phyloP scores from a whole-genome alignment of 1,284 basidiomycete genomes.

The Singerocomus rubriflavus region DNA sequence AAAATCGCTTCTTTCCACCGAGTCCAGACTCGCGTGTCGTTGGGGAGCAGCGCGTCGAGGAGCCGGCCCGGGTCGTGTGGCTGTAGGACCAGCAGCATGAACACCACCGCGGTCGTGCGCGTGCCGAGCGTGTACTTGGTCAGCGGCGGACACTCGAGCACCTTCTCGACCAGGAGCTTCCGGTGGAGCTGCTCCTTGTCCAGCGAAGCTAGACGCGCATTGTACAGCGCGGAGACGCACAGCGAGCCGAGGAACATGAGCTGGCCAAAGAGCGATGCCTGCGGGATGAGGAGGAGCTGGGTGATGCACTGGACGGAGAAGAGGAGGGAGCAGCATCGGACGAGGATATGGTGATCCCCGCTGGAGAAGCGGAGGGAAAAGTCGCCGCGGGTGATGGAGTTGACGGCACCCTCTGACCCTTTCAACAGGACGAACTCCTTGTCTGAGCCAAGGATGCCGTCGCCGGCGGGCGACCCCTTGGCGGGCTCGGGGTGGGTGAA shows the following conservation, averaged over 20 bases:
- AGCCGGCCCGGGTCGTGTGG: conserved; percentile 15
- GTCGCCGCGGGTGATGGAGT: conserved; percentile 28
- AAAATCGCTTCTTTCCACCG: conserved; percentile 21
- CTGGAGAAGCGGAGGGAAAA: conserved; percentile 27
- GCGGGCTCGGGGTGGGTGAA: conserved; percentile 24
- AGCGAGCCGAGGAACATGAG: conserved; percentile 28
- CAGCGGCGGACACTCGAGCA: conserved; percentile 15
- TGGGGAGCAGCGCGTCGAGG: conserved; percentile 25
- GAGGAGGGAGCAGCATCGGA: conserved; percentile 25
- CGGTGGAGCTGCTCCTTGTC: conserved; percentile 23
- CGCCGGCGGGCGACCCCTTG: conserved; percentile 23
- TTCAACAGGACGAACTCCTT: conserved; percentile 20
- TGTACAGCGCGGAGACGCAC: conserved; percentile 26
- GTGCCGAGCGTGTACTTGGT: conserved; percentile 26
- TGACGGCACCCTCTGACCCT: conserved; percentile 29
- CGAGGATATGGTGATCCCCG: conserved; percentile 13
- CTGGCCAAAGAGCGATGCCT: conserved; percentile 28
- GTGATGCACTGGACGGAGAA: conserved; percentile 22
- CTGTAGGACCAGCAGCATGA: conserved; percentile 22
- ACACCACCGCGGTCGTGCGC: conserved; percentile 27
- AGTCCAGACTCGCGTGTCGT: conserved; percentile 28
- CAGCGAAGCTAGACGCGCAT: conserved; percentile 18
- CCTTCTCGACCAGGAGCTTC: conserved; percentile 17
- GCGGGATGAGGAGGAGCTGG: conserved; percentile 29
- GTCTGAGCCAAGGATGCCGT: conserved; percentile 21